A percentile compares a stretch with the other conserved stretches of the same genome.
phyloP scores from a whole-genome alignment of 176 grass and related monocot genomes.

The Triticum timopheevii region DNA sequence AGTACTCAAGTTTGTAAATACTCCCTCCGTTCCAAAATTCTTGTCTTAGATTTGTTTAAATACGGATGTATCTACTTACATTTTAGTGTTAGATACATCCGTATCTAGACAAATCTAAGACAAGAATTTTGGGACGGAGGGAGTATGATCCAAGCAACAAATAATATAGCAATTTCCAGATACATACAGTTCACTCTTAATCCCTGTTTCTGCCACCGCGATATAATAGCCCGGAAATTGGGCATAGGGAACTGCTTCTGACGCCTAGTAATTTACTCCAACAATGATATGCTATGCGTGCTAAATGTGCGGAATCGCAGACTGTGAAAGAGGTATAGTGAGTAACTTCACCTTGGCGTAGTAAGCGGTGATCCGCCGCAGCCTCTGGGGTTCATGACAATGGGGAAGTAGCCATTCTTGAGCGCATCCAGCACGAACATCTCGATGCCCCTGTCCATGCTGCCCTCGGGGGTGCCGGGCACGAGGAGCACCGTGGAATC shows the following conservation, averaged over 20 bases:
- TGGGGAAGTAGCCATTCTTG: constrained; percentile 77
- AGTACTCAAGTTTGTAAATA: not conserved
- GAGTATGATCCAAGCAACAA: not conserved
- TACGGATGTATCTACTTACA: too few relatives aligned
- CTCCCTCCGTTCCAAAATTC: too few relatives aligned
- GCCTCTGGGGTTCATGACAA: constrained; percentile 95
- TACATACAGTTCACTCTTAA: not conserved
- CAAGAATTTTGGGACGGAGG: too few relatives aligned
- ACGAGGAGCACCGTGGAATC: constrained; percentile 73
- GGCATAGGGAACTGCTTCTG: not conserved
- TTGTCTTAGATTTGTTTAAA: too few relatives aligned
- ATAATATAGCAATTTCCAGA: not conserved
- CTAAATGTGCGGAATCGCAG: not conserved
- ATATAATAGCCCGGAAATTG: not conserved
- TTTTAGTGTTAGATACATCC: too few relatives aligned
- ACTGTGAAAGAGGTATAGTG: not conserved
- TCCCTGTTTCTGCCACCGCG: not conserved
- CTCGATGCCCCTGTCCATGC: constrained; percentile 64
- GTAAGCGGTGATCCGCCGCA: constrained; percentile 82
- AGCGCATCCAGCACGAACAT: constrained; percentile 64
- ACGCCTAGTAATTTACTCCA: not conserved
- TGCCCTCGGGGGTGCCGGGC: constrained; percentile 64
- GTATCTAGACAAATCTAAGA: too few relatives aligned
- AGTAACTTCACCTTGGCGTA: constrained; percentile 69
- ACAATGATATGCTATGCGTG: not conserved